Evolutionary conservation across 2,329 filamentous ascomycete species (phyloP), one percentile per base, ranked within the genome.

Genomic region (Colletotrichum viniferum): DNA sequence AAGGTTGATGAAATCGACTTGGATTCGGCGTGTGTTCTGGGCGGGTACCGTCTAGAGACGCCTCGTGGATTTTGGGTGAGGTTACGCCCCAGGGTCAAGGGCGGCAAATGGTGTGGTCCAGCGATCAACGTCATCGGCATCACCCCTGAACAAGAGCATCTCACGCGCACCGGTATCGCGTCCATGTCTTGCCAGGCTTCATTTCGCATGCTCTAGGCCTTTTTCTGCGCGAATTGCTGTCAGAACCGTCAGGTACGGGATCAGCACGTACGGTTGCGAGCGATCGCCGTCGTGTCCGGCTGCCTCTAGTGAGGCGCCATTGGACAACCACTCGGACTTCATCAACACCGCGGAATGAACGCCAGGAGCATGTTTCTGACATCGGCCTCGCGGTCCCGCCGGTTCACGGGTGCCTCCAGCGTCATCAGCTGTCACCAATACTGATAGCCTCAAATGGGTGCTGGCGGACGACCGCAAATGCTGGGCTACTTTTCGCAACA

Each of bases 221-320:
- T 52, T 52, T 52, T 52, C 12, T 52, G 43, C 43, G n/a, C n/a
- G 43, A 52, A 52, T 52, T 21, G 12, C 43, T 21, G 43, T 52
- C 43, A 24, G 43, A 6, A 21, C 10, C n/a, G 10, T 21, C 6
- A 7, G 9, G 34, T 26, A 60, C 56, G 21, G 48, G 58, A 69
- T 74, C 61, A 74, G 64, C 73, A 58, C 13, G 48, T 69, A 63
- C 34, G 62, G 52, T 64, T 63, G 58, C 63, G 48, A 76, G 36
- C 18, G 69, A 72, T 75, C 63, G 69, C 43, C 43, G 43, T 18
- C 16, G 43, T 64, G 34, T 58, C 38, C 63, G 48, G 63, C 28
- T 52, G 58, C 63, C 73, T 76, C 60, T 62, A 76, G 69, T 76
- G 73, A 76, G 70, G 70, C 26, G 32, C 61, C 30, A 34, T 18